Conservation (phyloP, 179 eudicot genomes). For the Heliamphora pulchella region DNA sequence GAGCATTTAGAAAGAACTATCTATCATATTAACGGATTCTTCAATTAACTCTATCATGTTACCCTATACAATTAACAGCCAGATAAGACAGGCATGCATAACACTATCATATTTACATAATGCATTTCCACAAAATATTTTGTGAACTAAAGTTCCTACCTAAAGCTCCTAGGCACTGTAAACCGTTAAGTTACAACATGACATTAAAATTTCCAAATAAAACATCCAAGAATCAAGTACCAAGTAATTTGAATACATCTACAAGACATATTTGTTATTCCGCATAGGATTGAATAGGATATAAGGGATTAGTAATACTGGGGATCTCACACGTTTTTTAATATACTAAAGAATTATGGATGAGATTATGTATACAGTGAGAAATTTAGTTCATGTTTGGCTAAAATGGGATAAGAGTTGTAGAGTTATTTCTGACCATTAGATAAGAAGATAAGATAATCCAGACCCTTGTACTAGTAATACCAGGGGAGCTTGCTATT, state of each 20-base stretch:
- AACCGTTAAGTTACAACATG: neutral
- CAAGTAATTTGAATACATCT: neutral
- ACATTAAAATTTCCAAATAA: neutral
- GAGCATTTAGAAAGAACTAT: neutral
- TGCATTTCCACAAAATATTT: neutral
- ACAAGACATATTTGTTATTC: neutral
- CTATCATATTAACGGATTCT: neutral
- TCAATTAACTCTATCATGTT: neutral
- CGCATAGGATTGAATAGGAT: too few relatives aligned
- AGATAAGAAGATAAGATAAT: too few relatives aligned
- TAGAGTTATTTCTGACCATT: too few relatives aligned
- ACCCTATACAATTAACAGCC: neutral
- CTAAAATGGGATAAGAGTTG: too few relatives aligned
- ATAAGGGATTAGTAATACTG: too few relatives aligned
- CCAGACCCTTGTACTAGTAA: too few relatives aligned
- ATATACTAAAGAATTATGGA: too few relatives aligned
- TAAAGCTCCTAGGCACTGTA: constrained; percentile 9
- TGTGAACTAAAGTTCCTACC: neutral
- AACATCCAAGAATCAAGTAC: neutral
- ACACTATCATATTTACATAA: neutral
- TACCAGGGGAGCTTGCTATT: too few relatives aligned
- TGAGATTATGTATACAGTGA: too few relatives aligned
- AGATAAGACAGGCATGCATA: neutral
- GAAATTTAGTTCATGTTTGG: too few relatives aligned
- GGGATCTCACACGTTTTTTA: too few relatives aligned